A percentile compares a stretch with the other conserved stretches of the same genome.
Evolutionary conservation across 2,329 filamentous ascomycete species (phyloP).

Genomic region (Diplodia corticola): DNA sequence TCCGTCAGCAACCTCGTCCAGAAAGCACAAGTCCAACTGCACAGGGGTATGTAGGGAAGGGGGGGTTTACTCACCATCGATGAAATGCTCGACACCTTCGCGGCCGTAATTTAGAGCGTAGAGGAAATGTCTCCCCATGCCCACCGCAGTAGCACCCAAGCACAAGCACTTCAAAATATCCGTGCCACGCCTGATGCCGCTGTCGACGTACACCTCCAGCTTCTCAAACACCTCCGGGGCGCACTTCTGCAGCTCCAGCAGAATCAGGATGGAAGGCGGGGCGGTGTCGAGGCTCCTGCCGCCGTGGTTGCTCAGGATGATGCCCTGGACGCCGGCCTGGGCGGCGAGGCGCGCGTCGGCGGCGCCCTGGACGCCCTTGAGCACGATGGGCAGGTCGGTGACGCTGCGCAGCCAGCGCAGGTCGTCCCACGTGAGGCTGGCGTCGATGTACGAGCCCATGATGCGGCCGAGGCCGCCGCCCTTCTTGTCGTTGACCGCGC

Average conservation of each 20-base stretch:
- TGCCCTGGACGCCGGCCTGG: conserved; percentile 46
- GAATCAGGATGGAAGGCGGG: conserved; percentile 39
- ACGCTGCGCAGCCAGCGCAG: conserved; percentile 40
- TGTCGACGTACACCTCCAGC: conserved; percentile 41
- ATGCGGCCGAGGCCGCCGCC: conserved; percentile 59
- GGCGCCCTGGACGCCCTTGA: conserved; percentile 45
- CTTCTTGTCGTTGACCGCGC: conserved; percentile 53
- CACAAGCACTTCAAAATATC: conserved; percentile 44
- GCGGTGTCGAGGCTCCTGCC: conserved; percentile 53
- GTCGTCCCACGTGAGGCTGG: conserved; percentile 53
- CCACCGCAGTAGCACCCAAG: conserved; percentile 42
- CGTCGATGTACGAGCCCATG: conserved; percentile 61
- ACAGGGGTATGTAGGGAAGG: no score
- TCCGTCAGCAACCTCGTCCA: background rate
- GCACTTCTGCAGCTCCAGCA: conserved; percentile 41
- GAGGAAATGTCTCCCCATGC: conserved; percentile 41
- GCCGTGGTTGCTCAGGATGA: conserved; percentile 55
- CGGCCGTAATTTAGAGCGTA: conserved; percentile 42
- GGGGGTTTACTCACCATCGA: conserved; percentile 36
- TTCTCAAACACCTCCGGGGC: conserved; percentile 39
- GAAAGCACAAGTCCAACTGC: background rate
- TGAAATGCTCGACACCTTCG: conserved; percentile 38
- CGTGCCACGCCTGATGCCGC: conserved; percentile 40
- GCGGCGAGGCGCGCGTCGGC: conserved; percentile 46
- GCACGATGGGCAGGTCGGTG: conserved; percentile 38